Evolutionary conservation across 139 green algal genomes (phyloP).

Genomic region (Zygnema circumcarinatum): DNA sequence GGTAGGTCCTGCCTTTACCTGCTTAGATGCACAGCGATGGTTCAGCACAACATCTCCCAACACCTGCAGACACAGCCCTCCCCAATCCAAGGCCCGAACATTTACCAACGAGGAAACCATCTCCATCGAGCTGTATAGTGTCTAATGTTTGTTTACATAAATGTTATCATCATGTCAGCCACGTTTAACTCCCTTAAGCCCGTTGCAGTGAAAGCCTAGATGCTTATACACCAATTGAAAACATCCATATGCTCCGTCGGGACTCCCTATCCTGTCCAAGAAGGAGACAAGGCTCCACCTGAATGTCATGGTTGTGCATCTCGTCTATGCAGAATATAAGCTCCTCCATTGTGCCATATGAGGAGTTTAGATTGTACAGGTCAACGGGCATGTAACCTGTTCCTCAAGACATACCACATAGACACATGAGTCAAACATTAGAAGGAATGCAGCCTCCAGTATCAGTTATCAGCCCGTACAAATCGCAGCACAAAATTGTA

Average conservation of each 20-base stretch:
- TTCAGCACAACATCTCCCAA: conserved; percentile 71
- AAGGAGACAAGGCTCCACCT: conserved; percentile 12
- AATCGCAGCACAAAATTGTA: no score
- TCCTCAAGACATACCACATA: background rate
- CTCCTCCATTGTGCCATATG: conserved; percentile 65
- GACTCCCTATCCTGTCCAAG: background rate
- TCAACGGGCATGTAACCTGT: conserved; percentile 70
- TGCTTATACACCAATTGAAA: background rate
- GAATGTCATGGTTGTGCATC: conserved; percentile 61
- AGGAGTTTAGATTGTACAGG: conserved; percentile 66
- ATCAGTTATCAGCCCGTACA: no score
- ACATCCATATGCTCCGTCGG: background rate
- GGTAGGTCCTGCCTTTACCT: conserved; percentile 37
- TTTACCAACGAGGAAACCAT: no score
- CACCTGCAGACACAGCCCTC: conserved; percentile 32
- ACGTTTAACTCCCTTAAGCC: background rate
- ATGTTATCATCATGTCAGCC: background rate
- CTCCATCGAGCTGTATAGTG: no score
- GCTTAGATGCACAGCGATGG: conserved; percentile 67
- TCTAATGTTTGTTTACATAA: no score
- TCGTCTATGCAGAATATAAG: conserved; percentile 59
- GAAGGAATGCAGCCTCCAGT: background rate
- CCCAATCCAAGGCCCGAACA: no score
- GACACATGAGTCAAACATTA: conserved; percentile 6
- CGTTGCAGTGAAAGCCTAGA: background rate